Conservation (phyloP, 2,329 filamentous ascomycete species). For the Ramularia endophylla region DNA sequence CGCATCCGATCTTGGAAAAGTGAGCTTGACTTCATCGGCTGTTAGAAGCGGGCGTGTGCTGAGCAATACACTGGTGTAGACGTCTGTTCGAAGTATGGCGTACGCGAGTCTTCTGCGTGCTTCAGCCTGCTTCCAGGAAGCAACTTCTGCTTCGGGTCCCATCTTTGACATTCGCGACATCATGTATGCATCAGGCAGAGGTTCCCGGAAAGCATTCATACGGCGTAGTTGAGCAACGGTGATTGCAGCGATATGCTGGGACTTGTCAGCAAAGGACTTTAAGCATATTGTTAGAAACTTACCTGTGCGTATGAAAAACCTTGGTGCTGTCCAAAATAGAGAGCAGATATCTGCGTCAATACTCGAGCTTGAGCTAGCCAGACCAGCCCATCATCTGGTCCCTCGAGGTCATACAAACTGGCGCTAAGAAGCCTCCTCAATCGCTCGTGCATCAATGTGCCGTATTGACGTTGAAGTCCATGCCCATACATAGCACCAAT, state of each 20-base stretch:
- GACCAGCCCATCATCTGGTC: slow-evolving; percentile 9
- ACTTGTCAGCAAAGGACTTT: background rate
- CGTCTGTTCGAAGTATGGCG: slow-evolving; percentile 12
- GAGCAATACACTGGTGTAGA: slow-evolving; percentile 13
- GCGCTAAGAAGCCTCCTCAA: slow-evolving; percentile 11
- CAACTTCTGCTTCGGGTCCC: slow-evolving; percentile 4
- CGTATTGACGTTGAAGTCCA: slow-evolving; percentile 9
- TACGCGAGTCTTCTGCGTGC: slow-evolving; percentile 10
- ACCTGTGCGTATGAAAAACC: slow-evolving; percentile 15
- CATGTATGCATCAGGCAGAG: slow-evolving; percentile 6
- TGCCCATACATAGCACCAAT: slow-evolving; percentile 15
- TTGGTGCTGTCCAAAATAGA: slow-evolving; percentile 18
- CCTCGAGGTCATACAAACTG: slow-evolving; percentile 14
- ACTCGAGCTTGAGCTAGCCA: slow-evolving; percentile 14
- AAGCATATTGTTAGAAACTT: background rate
- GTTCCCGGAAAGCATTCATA: slow-evolving; percentile 15
- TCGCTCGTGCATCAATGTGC: slow-evolving; percentile 10
- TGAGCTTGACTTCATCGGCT: slow-evolving; percentile 15
- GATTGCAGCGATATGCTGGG: slow-evolving; percentile 13
- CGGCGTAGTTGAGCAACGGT: slow-evolving; percentile 13
- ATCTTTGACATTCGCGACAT: background rate
- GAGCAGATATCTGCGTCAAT: slow-evolving; percentile 12
- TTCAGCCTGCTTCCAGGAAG: slow-evolving; percentile 7
- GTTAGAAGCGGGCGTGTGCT: slow-evolving; percentile 13
- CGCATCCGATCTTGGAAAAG: slow-evolving; percentile 8